Evolutionary conservation across 2,329 filamentous ascomycete species (phyloP), one percentile per base, ranked within the genome.

Genomic region (Epichloe coenophiala): DNA sequence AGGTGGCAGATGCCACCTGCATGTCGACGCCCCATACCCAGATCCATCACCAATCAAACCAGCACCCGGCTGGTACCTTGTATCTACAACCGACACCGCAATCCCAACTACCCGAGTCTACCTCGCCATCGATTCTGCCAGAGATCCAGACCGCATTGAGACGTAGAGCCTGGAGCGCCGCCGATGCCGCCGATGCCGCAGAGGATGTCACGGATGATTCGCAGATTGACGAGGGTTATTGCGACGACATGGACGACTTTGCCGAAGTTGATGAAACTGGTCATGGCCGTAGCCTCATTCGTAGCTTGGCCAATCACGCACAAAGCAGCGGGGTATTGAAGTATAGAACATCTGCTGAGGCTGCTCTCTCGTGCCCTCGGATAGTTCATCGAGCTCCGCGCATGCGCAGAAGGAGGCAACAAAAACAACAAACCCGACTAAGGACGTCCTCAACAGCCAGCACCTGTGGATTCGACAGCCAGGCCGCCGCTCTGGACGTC

Each of bases 341-440:
- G 12, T 55, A 53, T 17, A 45, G 42, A 23, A 48, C 52, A 11
- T 53, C 55, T n/a, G 48, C 51, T 8, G 53, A 56, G 40, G 48
- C 51, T 35, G 54, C 56, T 15, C 45, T 55, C 27, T 46, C 54
- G 5, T 54, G 56, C 38, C 48, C 53, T 5, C 43, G 42, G 15
- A 37, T 56, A n/a, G 53, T 56, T 5, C 49, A 52, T 19, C 55
- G 52, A 43, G 38, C 27, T 6, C 50, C 51, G 11, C 49, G 53
- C 6, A 54, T 57, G 51, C 50, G 53, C 35, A 51, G 51, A 36
- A 50, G 54, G 41, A 52, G 54, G 36, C 48, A 46, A 2, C 48
- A 31, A 42, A 45, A 54, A 41, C 11, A 49, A 15, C 48, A 51
- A 17, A 44, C 35, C 11, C 49, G 49, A 6, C 37, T 33, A 4